A percentile compares a stretch with the other conserved stretches of the same genome.
Evolutionary conservation across 257 asterid species (phyloP).

Genomic region (Solanum paucissectum): DNA sequence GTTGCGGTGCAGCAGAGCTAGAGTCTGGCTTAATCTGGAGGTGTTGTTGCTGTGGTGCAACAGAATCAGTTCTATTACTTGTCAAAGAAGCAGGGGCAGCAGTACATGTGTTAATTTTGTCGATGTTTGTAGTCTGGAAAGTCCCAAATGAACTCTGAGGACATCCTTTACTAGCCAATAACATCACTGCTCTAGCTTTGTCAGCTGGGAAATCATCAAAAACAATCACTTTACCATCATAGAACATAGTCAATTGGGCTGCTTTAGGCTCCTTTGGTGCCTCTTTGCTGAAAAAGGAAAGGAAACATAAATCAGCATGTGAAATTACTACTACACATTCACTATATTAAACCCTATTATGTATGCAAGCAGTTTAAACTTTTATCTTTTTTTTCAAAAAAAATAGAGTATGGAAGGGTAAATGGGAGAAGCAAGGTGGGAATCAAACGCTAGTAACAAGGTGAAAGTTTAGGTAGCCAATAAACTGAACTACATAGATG

Average conservation of each 20-base stretch:
- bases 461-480: background rate
- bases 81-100: background rate
- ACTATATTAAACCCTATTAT: background rate
- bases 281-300: constrained; percentile 24
- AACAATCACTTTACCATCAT: constrained; percentile 49
- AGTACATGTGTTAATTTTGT: background rate
- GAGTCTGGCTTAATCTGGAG: background rate
- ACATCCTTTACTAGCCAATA: constrained; percentile 38
- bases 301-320: background rate
- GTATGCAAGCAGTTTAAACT: background rate
- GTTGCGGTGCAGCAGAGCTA: background rate
- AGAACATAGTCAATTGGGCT: constrained; percentile 63
- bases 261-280: constrained; percentile 17
- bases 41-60: background rate
- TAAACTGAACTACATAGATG: background rate
- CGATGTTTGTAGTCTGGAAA: constrained; percentile 5
- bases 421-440: too few species aligned
- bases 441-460: background rate
- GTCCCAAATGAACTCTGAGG: constrained; percentile 19
- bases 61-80: background rate
- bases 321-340: background rate
- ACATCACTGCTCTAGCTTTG: constrained; percentile 38
- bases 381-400: too few species aligned
- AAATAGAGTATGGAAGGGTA: too few species aligned
- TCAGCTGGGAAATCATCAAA: constrained; percentile 48